Conservation (phyloP, 495 filamentous ascomycete genomes). For the Penicillium antarcticum region DNA sequence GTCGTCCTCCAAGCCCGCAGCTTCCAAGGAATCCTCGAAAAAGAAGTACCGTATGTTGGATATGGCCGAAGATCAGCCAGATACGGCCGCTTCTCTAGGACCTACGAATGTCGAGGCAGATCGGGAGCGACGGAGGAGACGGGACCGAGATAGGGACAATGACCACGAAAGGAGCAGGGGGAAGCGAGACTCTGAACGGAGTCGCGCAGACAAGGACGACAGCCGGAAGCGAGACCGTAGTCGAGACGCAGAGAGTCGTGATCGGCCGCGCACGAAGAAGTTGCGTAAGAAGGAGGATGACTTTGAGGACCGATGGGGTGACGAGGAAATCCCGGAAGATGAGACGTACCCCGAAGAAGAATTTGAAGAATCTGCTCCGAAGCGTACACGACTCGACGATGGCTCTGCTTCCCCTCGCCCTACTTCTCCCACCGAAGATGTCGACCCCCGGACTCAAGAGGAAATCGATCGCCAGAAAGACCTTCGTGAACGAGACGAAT, state of each 20-base stretch:
- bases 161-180: constrained; percentile 31
- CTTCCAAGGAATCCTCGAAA: constrained; percentile 27
- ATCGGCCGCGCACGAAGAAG: constrained; percentile 50
- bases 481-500: constrained; percentile 68
- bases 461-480: constrained; percentile 60
- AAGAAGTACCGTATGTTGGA: constrained; percentile 81
- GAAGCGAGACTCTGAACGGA: constrained; percentile 16
- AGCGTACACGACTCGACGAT: constrained; percentile 55
- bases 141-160: constrained; percentile 41
- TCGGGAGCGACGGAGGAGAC: constrained; percentile 40
- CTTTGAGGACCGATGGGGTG: constrained; percentile 76
- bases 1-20: constrained; percentile 2
- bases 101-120: constrained; percentile 52
- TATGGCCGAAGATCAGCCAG: constrained; percentile 69
- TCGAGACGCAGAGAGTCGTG: constrained; percentile 40
- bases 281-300: constrained; percentile 55
- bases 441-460: constrained; percentile 56
- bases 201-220: constrained; percentile 32
- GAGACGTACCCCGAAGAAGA: constrained; percentile 40
- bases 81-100: constrained; percentile 34
- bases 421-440: constrained; percentile 42
- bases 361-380: constrained; percentile 54
- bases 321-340: constrained; percentile 59
- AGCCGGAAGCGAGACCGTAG: constrained; percentile 44
- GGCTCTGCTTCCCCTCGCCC: constrained; percentile 46